A percentile compares a stretch with the other conserved stretches of the same genome.
These are phyloP conservation scores for Ogataea paraovalis DNA, from an alignment of 805 yeast genomes.

Conservation along the genomic window DNA sequence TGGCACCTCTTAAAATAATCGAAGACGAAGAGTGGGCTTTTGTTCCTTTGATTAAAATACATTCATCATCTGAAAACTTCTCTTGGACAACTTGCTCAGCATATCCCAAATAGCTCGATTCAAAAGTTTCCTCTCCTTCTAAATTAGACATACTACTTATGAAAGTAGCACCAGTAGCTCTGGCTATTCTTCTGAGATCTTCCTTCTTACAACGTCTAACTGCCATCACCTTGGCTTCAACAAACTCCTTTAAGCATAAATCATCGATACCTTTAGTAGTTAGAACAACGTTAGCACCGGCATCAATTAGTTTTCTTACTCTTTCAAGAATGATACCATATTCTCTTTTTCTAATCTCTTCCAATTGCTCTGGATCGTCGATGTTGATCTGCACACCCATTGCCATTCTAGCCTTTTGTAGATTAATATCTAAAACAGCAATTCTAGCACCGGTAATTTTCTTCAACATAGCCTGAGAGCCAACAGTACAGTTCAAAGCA, in stretches of 20 bases:
- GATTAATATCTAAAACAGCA: slow-evolving; percentile 85
- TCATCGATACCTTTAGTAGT: slow-evolving; percentile 96
- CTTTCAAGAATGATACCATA: slow-evolving; percentile 81
- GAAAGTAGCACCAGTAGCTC: slow-evolving; percentile 96
- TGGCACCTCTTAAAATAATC: slow-evolving; percentile 90
- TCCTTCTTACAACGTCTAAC: slow-evolving; percentile 97
- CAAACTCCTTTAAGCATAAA: slow-evolving; percentile 83
- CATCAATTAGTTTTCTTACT: slow-evolving; percentile 70
- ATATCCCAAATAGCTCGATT: slow-evolving; percentile 74
- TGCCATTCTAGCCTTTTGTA: slow-evolving; percentile 96
- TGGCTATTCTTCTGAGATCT: slow-evolving; percentile 92
- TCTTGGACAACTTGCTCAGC: slow-evolving; percentile 92
- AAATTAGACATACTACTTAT: slow-evolving; percentile 83
- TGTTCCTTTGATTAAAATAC: slow-evolving; percentile 87
- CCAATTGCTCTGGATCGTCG: slow-evolving; percentile 90
- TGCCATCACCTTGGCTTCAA: slow-evolving; percentile 89
- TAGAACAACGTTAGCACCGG: slow-evolving; percentile 90
- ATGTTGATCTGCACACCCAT: slow-evolving; percentile 97
- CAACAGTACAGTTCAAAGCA: slow-evolving; percentile 94
- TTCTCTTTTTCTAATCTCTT: slow-evolving; percentile 85
- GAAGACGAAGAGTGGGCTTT: slow-evolving; percentile 89
- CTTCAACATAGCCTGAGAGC: slow-evolving; percentile 93
- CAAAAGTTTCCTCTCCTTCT: slow-evolving; percentile 94
- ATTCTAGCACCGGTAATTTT: slow-evolving; percentile 66
- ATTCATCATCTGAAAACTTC: slow-evolving; percentile 92